These are phyloP conservation scores for Thelonectria discophora DNA, from an alignment of 2,329 filamentous ascomycete genomes.

Conservation along the genomic window DNA sequence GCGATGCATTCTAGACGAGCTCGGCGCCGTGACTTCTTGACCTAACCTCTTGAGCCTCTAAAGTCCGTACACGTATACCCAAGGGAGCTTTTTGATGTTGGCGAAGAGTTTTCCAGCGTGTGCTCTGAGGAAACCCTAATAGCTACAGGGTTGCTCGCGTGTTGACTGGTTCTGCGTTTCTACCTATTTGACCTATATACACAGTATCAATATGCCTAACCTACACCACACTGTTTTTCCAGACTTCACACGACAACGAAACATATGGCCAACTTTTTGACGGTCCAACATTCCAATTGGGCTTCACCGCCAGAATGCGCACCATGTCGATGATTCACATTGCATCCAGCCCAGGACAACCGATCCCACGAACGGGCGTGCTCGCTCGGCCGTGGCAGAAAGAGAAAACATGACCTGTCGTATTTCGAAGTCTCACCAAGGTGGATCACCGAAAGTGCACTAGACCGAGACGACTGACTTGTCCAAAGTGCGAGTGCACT, in stretches of 20 bases:
- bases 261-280: not conserved
- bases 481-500: not conserved
- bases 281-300: not conserved
- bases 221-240: too few species aligned
- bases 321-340: not conserved
- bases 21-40: not conserved
- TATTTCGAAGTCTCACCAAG: not conserved
- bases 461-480: not conserved
- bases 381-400: not conserved
- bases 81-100: too few species aligned
- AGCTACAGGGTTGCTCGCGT: too few species aligned
- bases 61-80: not conserved
- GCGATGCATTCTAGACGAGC: not conserved
- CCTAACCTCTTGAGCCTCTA: not conserved
- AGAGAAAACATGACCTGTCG: constrained; percentile 4
- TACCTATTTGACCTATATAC: too few species aligned
- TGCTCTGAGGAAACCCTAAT: too few species aligned
- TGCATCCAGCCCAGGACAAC: not conserved
- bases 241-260: not conserved
- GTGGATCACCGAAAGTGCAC: not conserved
- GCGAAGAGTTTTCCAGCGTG: too few species aligned
- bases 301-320: not conserved
- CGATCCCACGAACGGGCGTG: not conserved
- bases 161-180: too few species aligned
- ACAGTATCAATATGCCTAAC: too few species aligned